Conservation (phyloP, 75 land plant species). For the Chamaecyparis obtusa region DNA sequence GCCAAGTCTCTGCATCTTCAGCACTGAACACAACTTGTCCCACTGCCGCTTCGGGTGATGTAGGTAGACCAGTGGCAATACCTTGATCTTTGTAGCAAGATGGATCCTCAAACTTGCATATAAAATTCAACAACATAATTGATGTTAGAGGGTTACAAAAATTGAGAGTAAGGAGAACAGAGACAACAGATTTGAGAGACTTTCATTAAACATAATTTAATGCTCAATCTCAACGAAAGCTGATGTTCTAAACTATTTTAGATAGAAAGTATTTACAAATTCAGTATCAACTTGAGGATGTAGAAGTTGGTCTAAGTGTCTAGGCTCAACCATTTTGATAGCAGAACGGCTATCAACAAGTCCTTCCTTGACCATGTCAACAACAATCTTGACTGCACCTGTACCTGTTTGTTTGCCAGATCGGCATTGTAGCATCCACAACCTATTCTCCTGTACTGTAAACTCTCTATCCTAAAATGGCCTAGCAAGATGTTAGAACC, state of each 20-base stretch:
- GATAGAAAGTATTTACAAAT: neutral
- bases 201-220: neutral
- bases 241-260: neutral
- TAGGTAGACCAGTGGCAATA: constrained; percentile 89
- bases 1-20: constrained; percentile 96
- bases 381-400: constrained; percentile 97
- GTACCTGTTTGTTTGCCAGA: constrained; percentile 93
- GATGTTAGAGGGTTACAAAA: neutral
- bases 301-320: constrained; percentile 94
- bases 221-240: neutral
- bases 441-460: constrained; percentile 89
- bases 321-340: constrained; percentile 93
- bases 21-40: constrained; percentile 93
- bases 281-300: constrained; percentile 81
- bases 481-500: neutral
- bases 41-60: constrained; percentile 98
- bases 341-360: constrained; percentile 74
- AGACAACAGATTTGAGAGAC: neutral
- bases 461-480: constrained; percentile 89
- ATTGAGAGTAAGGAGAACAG: neutral
- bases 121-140: neutral
- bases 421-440: constrained; percentile 99
- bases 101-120: constrained; percentile 81
- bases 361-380: constrained; percentile 91
- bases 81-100: constrained; percentile 81